These are phyloP conservation scores for Scytalidium lignicola DNA, from an alignment of 2,329 filamentous ascomycete genomes.

Conservation along the genomic window DNA sequence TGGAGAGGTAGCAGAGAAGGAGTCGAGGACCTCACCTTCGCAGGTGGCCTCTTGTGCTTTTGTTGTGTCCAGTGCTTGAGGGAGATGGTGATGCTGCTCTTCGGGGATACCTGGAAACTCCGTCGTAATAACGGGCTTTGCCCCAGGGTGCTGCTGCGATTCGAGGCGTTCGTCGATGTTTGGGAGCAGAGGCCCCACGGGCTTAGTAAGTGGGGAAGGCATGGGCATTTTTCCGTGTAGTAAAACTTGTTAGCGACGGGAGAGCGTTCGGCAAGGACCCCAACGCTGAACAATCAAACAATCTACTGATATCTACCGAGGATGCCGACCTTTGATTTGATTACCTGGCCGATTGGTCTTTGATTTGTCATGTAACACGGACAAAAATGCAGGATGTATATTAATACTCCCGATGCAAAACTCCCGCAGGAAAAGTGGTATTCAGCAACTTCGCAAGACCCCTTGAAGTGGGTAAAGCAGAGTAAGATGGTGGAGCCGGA, in stretches of 20 bases:
- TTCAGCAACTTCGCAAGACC: too few species aligned
- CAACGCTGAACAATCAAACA: too few species aligned
- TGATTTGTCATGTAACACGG: too few species aligned
- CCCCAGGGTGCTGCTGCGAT: conserved; percentile 13
- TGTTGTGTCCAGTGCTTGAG: neutral
- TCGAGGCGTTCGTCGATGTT: neutral
- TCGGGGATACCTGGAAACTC: neutral
- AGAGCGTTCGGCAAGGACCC: neutral
- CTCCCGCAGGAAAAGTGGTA: too few species aligned
- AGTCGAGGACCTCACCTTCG: neutral
- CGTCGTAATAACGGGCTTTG: conserved; percentile 5
- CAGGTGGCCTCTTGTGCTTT: neutral
- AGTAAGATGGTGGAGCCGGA: too few species aligned
- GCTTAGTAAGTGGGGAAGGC: conserved; percentile 41
- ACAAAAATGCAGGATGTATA: too few species aligned
- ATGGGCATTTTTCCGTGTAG: conserved; percentile 33
- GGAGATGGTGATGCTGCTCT: neutral
- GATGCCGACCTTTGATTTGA: too few species aligned
- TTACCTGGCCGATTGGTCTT: too few species aligned
- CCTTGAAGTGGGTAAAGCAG: too few species aligned
- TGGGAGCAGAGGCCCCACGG: conserved; percentile 4
- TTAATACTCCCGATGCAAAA: too few species aligned
- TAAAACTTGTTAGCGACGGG: too few species aligned
- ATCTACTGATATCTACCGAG: too few species aligned
- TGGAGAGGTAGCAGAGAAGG: neutral